These are phyloP conservation scores for Sporothrix pallida DNA, from an alignment of 2,329 filamentous ascomycete genomes.

Conservation along the genomic window DNA sequence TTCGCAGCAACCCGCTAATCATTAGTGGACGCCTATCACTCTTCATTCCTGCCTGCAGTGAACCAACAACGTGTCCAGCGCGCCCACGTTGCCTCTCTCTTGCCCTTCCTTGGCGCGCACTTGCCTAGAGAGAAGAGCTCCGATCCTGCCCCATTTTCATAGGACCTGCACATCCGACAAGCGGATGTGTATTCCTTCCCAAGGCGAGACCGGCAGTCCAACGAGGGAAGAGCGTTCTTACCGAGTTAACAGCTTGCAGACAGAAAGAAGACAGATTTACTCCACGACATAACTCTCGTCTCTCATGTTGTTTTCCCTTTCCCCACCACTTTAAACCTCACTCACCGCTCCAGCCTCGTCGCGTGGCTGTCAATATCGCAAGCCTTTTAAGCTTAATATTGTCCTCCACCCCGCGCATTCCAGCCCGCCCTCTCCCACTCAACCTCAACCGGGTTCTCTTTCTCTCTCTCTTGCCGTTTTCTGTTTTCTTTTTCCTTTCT, in stretches of 20 bases:
- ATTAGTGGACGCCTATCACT: not conserved
- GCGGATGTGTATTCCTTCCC: too few species aligned
- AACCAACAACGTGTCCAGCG: not conserved
- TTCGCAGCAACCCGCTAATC: not conserved
- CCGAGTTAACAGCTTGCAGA: not conserved
- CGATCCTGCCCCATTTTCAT: constrained; percentile 8
- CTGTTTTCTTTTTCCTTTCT: not conserved
- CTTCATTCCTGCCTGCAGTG: not conserved
- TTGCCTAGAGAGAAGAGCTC: not conserved
- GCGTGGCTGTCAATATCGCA: constrained; percentile 6
- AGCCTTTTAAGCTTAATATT: not conserved
- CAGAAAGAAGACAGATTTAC: not conserved
- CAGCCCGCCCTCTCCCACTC: not conserved
- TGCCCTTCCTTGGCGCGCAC: constrained; percentile 2
- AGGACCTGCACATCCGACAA: not conserved
- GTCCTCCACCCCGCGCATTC: not conserved
- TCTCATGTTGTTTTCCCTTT: not conserved
- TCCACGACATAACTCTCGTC: not conserved
- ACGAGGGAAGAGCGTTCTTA: not conserved
- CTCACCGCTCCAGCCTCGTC: not conserved
- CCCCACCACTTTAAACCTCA: not conserved
- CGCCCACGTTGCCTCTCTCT: constrained; percentile 23
- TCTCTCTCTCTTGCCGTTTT: not conserved
- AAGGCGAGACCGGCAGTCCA: not conserved
- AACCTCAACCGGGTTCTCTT: not conserved